Percentiles rank a stretch among this genome's conserved stretches.
These are phyloP conservation scores for Zea mays DNA, from an alignment of 176 grass and related monocot species.

Conservation along the genomic window DNA sequence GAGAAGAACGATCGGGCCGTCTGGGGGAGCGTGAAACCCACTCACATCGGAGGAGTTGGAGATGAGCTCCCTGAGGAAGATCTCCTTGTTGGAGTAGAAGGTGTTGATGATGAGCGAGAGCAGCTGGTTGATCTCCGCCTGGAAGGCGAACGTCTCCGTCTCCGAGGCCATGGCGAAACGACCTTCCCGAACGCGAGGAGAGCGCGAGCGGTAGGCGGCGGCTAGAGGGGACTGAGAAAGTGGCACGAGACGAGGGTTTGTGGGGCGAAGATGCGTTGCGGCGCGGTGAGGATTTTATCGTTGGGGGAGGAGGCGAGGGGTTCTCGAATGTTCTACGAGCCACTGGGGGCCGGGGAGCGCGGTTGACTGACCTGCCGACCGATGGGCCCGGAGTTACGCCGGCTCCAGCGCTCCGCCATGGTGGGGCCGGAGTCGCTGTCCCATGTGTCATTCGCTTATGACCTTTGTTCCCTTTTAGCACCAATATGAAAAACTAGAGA, in stretches of 20 bases:
- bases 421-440: background rate
- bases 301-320: background rate
- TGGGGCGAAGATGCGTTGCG: too few species aligned
- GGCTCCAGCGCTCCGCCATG: background rate
- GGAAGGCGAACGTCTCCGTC: constrained; percentile 67
- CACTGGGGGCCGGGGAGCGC: constrained; percentile 15
- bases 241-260: background rate
- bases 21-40: too few species aligned
- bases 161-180: constrained; percentile 49
- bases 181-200: background rate
- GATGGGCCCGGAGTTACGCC: background rate
- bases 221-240: background rate
- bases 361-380: constrained; percentile 13
- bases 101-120: constrained; percentile 72
- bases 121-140: constrained; percentile 70
- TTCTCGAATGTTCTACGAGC: constrained; percentile 72
- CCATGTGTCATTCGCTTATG: background rate
- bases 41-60: constrained; percentile 50
- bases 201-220: background rate
- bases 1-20: too few species aligned
- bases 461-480: too few species aligned
- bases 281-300: constrained; percentile 34
- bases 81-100: constrained; percentile 15
- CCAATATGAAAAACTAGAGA: too few species aligned
- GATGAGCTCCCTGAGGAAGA: constrained; percentile 1